phyloP scores from a whole-genome alignment of 129 eudicot species.

The Cynara cardunculus region DNA sequence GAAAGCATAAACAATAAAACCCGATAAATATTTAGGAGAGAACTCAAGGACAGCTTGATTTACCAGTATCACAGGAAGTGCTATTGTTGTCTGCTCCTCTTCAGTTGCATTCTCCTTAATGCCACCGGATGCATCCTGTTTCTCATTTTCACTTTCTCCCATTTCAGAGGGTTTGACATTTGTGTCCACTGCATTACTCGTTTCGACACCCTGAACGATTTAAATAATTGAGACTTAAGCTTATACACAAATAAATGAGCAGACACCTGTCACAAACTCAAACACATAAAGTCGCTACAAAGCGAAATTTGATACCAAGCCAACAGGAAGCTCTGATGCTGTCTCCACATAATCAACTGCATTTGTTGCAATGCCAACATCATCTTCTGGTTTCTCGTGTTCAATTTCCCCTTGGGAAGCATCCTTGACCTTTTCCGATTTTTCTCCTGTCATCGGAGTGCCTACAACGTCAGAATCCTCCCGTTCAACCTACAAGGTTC shows the following conservation, averaged over 20 bases:
- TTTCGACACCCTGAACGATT: slow-evolving; percentile 15
- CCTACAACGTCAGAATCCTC: background rate
- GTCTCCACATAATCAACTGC: background rate
- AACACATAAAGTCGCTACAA: background rate
- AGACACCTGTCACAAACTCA: background rate
- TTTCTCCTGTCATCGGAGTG: background rate
- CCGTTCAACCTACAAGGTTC: background rate
- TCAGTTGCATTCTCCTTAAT: background rate
- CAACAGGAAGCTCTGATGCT: background rate
- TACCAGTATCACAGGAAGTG: background rate
- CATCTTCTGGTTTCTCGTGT: slow-evolving; percentile 10
- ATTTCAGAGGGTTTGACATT: slow-evolving; percentile 13
- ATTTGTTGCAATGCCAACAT: background rate
- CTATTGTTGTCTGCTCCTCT: background rate
- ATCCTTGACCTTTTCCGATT: background rate
- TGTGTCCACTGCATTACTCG: slow-evolving; percentile 5
- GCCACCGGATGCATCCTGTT: slow-evolving; percentile 3
- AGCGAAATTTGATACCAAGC: background rate
- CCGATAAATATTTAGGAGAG: background rate
- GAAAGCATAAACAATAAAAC: background rate
- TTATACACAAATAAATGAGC: background rate
- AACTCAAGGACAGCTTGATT: background rate
- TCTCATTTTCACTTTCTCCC: slow-evolving; percentile 18
- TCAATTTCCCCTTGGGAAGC: slow-evolving; percentile 7
- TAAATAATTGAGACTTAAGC: background rate